Conservation (phyloP, 805 yeast species). For the Myxozyma udenii region DNA sequence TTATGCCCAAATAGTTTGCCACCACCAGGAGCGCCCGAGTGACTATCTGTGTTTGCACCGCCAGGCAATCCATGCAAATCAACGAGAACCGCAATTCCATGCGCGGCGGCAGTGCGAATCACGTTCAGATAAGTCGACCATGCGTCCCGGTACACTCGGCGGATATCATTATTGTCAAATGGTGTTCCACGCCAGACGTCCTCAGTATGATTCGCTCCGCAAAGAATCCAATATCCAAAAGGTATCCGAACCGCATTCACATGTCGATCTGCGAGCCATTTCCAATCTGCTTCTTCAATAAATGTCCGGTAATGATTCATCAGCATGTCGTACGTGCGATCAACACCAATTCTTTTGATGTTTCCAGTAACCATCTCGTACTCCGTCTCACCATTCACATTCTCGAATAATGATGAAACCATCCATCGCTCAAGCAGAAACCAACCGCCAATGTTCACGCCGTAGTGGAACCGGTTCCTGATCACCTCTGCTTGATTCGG, state of each 20-base stretch:
- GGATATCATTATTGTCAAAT: conserved; percentile 47
- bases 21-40: conserved; percentile 67
- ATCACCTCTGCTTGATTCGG: conserved; percentile 30
- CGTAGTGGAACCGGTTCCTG: conserved; percentile 33
- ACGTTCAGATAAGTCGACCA: conserved; percentile 54
- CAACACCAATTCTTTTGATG: conserved; percentile 50
- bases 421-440: conserved; percentile 60
- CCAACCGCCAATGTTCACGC: conserved; percentile 79
- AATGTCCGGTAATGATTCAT: conserved; percentile 67
- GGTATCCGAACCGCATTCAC: conserved; percentile 85
- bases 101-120: conserved; percentile 56
- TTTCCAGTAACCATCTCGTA: conserved; percentile 62
- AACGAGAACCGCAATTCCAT: conserved; percentile 69
- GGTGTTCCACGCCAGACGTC: conserved; percentile 56
- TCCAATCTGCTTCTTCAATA: conserved; percentile 71
- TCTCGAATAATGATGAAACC: conserved; percentile 46
- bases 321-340: conserved; percentile 49
- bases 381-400: conserved; percentile 56
- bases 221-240: conserved; percentile 85
- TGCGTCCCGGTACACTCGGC: conserved; percentile 62
- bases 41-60: conserved; percentile 85
- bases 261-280: conserved; percentile 61
- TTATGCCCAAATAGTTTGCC: conserved; percentile 61
- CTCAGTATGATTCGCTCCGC: conserved; percentile 39
- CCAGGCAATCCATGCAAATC: conserved; percentile 90